A percentile compares a stretch with the other conserved stretches of the same genome.
These are phyloP conservation scores for Dipteronia dyeriana DNA, from an alignment of 345 rosid genomes.

Conservation along the genomic window DNA sequence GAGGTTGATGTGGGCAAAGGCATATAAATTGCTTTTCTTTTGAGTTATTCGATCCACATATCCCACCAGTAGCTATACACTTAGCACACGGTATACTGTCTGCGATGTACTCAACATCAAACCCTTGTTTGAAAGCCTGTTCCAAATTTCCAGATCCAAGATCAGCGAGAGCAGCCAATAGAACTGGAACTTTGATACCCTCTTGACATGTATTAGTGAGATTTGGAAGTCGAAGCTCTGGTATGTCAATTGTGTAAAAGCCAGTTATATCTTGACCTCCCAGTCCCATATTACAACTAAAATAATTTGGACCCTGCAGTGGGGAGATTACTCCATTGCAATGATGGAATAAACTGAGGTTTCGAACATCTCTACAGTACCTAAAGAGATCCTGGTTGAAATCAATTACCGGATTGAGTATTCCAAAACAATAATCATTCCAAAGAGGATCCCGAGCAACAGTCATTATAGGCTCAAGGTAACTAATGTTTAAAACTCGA, in stretches of 20 bases:
- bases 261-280: background rate
- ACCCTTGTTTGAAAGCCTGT: slow-evolving; percentile 27
- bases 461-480: background rate
- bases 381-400: background rate
- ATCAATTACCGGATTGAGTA: background rate
- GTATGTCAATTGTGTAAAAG: slow-evolving; percentile 3
- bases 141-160: fast-evolving
- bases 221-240: background rate
- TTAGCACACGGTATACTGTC: background rate
- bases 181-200: slow-evolving; percentile 28
- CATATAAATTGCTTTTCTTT: slow-evolving; percentile 31
- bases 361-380: background rate
- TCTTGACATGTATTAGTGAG: background rate
- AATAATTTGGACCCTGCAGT: background rate
- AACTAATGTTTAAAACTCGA: background rate
- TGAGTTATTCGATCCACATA: slow-evolving; percentile 39
- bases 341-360: slow-evolving; percentile 32
- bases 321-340: slow-evolving; percentile 1
- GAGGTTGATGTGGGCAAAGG: slow-evolving; percentile 28
- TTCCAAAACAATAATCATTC: slow-evolving; percentile 20
- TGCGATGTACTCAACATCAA: slow-evolving; percentile 2
- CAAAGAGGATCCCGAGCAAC: slow-evolving; percentile 24
- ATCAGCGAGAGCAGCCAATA: background rate
- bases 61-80: slow-evolving; percentile 37
- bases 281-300: background rate